Percentiles rank a stretch among this genome's conserved stretches.
phyloP scores from a whole-genome alignment of 2,329 filamentous ascomycete species.

The Monilinia fructigena region DNA sequence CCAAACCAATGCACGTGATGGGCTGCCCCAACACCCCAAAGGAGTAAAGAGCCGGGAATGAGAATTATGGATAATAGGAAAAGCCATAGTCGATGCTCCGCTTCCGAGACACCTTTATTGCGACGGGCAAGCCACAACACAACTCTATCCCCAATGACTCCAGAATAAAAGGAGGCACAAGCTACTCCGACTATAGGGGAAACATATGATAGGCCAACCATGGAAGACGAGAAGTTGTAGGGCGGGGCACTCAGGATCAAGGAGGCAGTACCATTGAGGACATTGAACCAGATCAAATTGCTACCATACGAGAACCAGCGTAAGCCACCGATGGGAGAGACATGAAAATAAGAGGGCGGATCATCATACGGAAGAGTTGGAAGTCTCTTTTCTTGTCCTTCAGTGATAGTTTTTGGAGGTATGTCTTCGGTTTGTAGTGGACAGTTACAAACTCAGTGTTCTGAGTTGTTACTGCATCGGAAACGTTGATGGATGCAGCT shows the following conservation, averaged over 20 bases:
- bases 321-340: conserved; percentile 41
- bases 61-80: conserved; percentile 43
- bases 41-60: conserved; percentile 46
- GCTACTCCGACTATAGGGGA: conserved; percentile 38
- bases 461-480: background rate
- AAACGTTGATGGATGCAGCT: background rate
- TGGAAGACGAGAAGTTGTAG: conserved; percentile 41
- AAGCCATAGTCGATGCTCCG: conserved; percentile 40
- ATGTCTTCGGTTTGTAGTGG: conserved; percentile 32
- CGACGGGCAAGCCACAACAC: conserved; percentile 43
- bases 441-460: conserved; percentile 15
- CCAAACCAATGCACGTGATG: conserved; percentile 49
- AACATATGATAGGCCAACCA: conserved; percentile 41
- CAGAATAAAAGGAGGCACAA: conserved; percentile 37
- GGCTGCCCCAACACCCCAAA: conserved; percentile 53
- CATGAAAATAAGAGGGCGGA: conserved; percentile 38
- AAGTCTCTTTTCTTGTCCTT: conserved; percentile 35
- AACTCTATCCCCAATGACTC: conserved; percentile 37
- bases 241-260: conserved; percentile 39
- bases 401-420: conserved; percentile 34
- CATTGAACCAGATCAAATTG: conserved; percentile 42
- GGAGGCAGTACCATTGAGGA: conserved; percentile 42
- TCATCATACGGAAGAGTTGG: conserved; percentile 37
- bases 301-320: conserved; percentile 42
- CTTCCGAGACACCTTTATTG: conserved; percentile 43